phyloP scores from a whole-genome alignment of 345 rosid genomes.

The Arabis alpina region DNA sequence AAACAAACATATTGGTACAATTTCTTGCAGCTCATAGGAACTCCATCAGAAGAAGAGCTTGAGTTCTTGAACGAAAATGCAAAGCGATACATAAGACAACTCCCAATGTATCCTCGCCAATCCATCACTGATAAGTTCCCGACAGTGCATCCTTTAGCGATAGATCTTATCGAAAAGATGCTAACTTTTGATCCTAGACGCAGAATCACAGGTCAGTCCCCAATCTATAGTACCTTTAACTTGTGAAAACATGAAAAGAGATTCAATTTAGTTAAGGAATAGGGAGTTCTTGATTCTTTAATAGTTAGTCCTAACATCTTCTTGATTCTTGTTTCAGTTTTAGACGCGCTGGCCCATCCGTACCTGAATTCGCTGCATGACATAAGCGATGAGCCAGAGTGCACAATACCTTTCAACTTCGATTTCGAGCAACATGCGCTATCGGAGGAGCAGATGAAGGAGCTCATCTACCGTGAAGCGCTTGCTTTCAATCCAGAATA shows the following conservation, averaged over 20 bases:
- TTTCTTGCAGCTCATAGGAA: slow-evolving; percentile 85
- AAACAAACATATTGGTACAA: slow-evolving; percentile 7
- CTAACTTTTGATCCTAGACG: slow-evolving; percentile 90
- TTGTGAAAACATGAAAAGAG: not conserved
- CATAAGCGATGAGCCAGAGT: slow-evolving; percentile 91
- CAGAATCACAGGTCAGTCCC: slow-evolving; percentile 80
- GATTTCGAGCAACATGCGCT: slow-evolving; percentile 96
- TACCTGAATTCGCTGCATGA: slow-evolving; percentile 88
- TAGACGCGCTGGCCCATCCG: slow-evolving; percentile 94
- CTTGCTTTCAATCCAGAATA: slow-evolving; percentile 98
- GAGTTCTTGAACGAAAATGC: slow-evolving; percentile 95
- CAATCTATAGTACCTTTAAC: slow-evolving; percentile 17
- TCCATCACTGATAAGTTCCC: slow-evolving; percentile 92
- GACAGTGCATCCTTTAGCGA: slow-evolving; percentile 74
- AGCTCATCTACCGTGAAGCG: slow-evolving; percentile 87
- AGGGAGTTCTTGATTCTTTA: not conserved
- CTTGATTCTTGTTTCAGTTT: slow-evolving; percentile 54
- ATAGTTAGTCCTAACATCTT: slow-evolving; percentile 21
- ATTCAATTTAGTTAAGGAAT: not conserved
- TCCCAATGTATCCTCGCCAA: slow-evolving; percentile 70
- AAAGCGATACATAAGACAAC: slow-evolving; percentile 85
- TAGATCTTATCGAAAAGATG: slow-evolving; percentile 98
- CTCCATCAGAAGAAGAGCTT: slow-evolving; percentile 93
- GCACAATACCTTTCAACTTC: slow-evolving; percentile 85
- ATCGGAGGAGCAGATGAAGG: slow-evolving; percentile 95